These are phyloP conservation scores for Cajanus cajan DNA, from an alignment of 306 rosid genomes.

Conservation along the genomic window DNA sequence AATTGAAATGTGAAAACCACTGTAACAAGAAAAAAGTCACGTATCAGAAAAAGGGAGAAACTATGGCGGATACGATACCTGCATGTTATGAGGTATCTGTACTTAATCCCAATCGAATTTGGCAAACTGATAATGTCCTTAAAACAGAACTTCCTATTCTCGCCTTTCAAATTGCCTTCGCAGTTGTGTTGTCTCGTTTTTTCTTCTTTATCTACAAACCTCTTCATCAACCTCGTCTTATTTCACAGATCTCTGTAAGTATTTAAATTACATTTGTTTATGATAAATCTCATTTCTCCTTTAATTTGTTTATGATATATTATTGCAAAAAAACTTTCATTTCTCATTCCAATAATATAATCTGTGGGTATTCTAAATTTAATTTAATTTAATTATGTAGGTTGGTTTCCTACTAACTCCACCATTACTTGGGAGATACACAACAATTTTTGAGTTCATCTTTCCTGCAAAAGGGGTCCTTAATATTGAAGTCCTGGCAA, in stretches of 20 bases:
- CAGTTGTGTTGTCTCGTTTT: neutral
- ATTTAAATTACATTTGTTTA: too few species aligned
- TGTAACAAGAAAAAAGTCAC: neutral
- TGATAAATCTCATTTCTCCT: too few species aligned
- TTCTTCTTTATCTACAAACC: slow-evolving; percentile 23
- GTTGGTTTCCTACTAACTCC: slow-evolving; percentile 33
- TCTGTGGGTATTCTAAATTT: too few species aligned
- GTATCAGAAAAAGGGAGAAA: neutral
- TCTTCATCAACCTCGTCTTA: slow-evolving; percentile 36
- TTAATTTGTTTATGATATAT: neutral
- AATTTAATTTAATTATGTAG: slow-evolving; percentile 12
- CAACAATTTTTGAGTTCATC: neutral
- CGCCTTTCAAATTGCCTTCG: slow-evolving; percentile 2
- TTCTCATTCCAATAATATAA: neutral
- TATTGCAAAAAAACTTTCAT: neutral
- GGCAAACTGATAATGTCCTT: slow-evolving; percentile 24
- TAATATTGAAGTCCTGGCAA: slow-evolving; percentile 10
- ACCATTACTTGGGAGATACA: neutral
- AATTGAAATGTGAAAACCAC: neutral
- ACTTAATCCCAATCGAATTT: slow-evolving; percentile 8
- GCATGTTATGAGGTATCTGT: neutral
- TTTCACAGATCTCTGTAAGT: slow-evolving; percentile 35
- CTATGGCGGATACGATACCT: neutral
- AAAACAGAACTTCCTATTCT: slow-evolving; percentile 7
- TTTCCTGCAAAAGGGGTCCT: slow-evolving; percentile 4